Base-by-base conservation (phyloP, 2,329 filamentous ascomycete genomes). In the Exserohilum rostratum region DNA sequence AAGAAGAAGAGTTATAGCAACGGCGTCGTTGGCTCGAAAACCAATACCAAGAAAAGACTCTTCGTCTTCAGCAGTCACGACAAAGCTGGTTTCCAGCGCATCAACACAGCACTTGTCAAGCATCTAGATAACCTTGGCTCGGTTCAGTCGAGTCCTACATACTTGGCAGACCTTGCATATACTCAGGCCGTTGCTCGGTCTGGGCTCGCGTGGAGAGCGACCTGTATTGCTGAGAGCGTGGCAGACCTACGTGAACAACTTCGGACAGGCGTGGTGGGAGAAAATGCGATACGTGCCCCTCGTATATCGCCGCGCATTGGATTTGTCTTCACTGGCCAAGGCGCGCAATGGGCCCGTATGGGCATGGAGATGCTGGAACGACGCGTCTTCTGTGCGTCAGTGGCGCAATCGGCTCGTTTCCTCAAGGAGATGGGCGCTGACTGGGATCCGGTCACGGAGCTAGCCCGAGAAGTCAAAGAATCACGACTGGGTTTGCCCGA, bases 291-390 rank as follows among this genome's bases (percentile, higher is more conserved):
- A 9, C 4, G 6, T 11, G 3, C 3, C 3, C 4, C 15, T 10
- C 30, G n/a, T 6, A 46, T 6, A 7, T 20, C 30, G 4, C 15
- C 25, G 4, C 17, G n/a, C 3, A n/a, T 48, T 2, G 25, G 50
- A 22, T 54, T 49, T 25, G 53, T 69, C 2, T 72, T 70, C 52
- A 72, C 66, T 2, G 69, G 69, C 1, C 69, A 72, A 53, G 69
- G 69, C 6, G 68, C 68, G 1, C 65, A 67, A 39, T 71, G 58
- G 53, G 10, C 17, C 31, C 39, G 37, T 2, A 69, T 70, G 67
- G 67, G 63, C 11, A 22, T 35, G 2, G 57, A 62, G 15, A 27
- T 68, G 18, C 22, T 59, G 7, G 22, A 27, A 6, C 17, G 10
- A 11, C 35, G 3, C 6, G 35, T 39, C 7, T 39, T 39, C 18